Percentiles rank a stretch among this genome's conserved stretches.
Conservation (phyloP, 2,329 filamentous ascomycete species). For the Talaromyces sp. region DNA sequence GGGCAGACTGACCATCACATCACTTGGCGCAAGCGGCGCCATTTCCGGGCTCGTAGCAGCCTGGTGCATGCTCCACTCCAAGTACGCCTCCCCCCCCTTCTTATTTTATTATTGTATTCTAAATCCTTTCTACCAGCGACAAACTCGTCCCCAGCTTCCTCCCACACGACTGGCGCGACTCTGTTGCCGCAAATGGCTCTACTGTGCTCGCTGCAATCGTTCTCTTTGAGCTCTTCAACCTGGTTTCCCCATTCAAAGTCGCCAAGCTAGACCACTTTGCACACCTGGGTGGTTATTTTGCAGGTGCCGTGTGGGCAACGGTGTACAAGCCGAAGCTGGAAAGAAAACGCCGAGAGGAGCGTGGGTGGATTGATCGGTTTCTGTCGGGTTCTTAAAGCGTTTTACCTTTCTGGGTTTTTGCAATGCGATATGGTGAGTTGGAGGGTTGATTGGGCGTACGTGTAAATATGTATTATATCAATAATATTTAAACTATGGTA, state of each 20-base stretch:
- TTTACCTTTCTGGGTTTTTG: neutral
- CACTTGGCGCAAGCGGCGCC: conserved; percentile 48
- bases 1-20: conserved; percentile 39
- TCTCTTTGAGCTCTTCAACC: conserved; percentile 29
- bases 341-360: conserved; percentile 11
- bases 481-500: neutral
- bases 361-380: conserved; percentile 9
- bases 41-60: conserved; percentile 46
- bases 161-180: conserved; percentile 32
- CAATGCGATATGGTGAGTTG: neutral
- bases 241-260: conserved; percentile 24
- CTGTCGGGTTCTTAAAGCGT: conserved; percentile 2
- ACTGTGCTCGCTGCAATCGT: conserved; percentile 32
- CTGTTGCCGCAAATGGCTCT: conserved; percentile 37
- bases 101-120: neutral
- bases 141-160: conserved; percentile 30
- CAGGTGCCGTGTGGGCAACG: conserved; percentile 25
- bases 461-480: neutral
- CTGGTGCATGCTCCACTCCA: conserved; percentile 42
- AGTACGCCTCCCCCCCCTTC: conserved; percentile 26
- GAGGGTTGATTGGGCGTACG: neutral
- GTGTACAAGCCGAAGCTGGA: conserved; percentile 16
- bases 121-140: conserved; percentile 23
- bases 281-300: conserved; percentile 37
- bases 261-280: conserved; percentile 35